phyloP scores from a whole-genome alignment of 2,329 filamentous ascomycete genomes.

The Exophiala xenobiotica region DNA sequence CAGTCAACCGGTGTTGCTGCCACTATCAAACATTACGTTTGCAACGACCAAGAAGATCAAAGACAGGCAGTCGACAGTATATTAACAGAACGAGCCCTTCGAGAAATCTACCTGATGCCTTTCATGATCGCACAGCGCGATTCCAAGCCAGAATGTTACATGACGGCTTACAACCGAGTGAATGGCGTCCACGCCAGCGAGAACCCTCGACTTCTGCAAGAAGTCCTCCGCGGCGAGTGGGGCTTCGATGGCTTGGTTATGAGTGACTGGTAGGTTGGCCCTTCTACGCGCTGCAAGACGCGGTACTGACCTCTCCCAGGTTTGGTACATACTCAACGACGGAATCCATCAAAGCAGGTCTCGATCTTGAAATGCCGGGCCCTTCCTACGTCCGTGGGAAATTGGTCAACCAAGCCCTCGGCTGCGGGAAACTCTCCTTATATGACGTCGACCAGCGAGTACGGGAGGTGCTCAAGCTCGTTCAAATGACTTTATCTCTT shows the following conservation, averaged over 20 bases:
- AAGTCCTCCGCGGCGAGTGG: slow-evolving; percentile 49
- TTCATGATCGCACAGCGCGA: slow-evolving; percentile 62
- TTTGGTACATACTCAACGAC: slow-evolving; percentile 49
- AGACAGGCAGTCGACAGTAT: slow-evolving; percentile 44
- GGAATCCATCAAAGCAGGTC: slow-evolving; percentile 46
- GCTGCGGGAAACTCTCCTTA: slow-evolving; percentile 56
- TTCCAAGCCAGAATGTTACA: slow-evolving; percentile 55
- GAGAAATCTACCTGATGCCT: slow-evolving; percentile 64
- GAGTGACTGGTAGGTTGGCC: slow-evolving; percentile 44
- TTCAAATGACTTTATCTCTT: slow-evolving; percentile 57
- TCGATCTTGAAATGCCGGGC: slow-evolving; percentile 51
- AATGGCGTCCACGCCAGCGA: slow-evolving; percentile 52
- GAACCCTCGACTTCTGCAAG: slow-evolving; percentile 41
- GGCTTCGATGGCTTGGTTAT: slow-evolving; percentile 48
- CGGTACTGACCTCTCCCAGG: slow-evolving; percentile 31
- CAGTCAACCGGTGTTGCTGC: slow-evolving; percentile 73
- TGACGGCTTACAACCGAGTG: slow-evolving; percentile 60
- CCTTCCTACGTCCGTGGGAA: slow-evolving; percentile 45
- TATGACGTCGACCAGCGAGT: slow-evolving; percentile 60
- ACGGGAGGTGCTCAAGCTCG: slow-evolving; percentile 57
- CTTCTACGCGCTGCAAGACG: not conserved
- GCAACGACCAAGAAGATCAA: slow-evolving; percentile 49
- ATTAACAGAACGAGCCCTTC: slow-evolving; percentile 53
- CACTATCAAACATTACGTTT: slow-evolving; percentile 67
- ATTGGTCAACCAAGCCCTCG: slow-evolving; percentile 45